Evolutionary conservation across 768 basidiomycete species (phyloP).

Genomic region (Favolaschia claudopus): DNA sequence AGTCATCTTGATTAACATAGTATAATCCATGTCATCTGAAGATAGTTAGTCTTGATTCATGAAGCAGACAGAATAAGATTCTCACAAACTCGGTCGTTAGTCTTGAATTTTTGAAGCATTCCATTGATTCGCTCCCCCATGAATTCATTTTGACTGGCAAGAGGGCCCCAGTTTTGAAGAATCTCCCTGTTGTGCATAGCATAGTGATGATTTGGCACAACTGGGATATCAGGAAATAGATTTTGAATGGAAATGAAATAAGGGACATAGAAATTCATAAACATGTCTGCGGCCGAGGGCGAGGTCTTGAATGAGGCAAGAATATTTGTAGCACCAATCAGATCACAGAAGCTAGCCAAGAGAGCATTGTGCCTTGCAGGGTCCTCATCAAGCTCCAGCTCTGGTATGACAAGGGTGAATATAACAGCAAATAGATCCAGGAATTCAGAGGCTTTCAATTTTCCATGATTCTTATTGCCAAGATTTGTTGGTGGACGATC

Average conservation of each 20-base stretch:
- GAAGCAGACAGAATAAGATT: not conserved
- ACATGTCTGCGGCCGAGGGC: conserved; percentile 20
- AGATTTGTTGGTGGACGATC: conserved; percentile 26
- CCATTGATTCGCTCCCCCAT: conserved; percentile 26
- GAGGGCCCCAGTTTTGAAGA: conserved; percentile 29
- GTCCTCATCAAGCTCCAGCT: conserved; percentile 11
- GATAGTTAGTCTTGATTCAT: not conserved
- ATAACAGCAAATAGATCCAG: conserved; percentile 21
- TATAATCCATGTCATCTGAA: conserved; percentile 26
- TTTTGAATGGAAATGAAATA: conserved; percentile 18
- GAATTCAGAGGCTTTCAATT: conserved; percentile 29
- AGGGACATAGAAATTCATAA: not conserved
- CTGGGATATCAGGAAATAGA: conserved; percentile 5
- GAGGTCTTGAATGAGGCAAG: conserved; percentile 20
- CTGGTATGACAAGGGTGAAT: conserved; percentile 23
- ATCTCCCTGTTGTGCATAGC: conserved; percentile 19
- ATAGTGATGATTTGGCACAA: conserved; percentile 27
- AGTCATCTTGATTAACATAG: conserved; percentile 16
- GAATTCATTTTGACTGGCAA: conserved; percentile 22
- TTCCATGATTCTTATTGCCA: conserved; percentile 28
- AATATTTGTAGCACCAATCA: conserved; percentile 27
- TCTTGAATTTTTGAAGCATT: conserved; percentile 15
- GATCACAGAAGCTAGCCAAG: conserved; percentile 20
- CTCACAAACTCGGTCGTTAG: conserved; percentile 24
- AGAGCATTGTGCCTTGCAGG: conserved; percentile 1